Conservation (phyloP, 768 basidiomycete species). For the Erythrobasidium yunnanense region DNA sequence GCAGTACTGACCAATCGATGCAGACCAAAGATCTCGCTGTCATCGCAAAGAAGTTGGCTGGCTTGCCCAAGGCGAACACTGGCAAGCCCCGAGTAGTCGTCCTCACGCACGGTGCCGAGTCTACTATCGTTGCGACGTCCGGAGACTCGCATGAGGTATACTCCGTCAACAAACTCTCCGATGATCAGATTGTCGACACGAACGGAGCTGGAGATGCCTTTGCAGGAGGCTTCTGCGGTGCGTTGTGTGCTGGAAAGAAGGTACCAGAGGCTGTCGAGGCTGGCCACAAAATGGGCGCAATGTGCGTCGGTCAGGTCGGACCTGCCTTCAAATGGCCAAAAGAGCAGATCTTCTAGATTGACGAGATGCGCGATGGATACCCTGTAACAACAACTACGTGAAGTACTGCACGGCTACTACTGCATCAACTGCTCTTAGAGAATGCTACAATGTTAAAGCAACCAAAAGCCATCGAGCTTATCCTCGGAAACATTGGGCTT, state of each 20-base stretch:
- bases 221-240: slow-evolving; percentile 89
- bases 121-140: slow-evolving; percentile 63
- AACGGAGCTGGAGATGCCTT: slow-evolving; percentile 98
- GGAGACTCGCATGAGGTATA: slow-evolving; percentile 52
- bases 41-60: slow-evolving; percentile 67
- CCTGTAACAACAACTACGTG: neutral
- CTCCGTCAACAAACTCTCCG: slow-evolving; percentile 52
- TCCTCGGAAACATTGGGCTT: slow-evolving; percentile 8
- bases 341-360: slow-evolving; percentile 33
- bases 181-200: slow-evolving; percentile 75
- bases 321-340: slow-evolving; percentile 34
- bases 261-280: slow-evolving; percentile 66
- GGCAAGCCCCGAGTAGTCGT: slow-evolving; percentile 64
- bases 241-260: slow-evolving; percentile 62
- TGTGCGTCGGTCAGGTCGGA: slow-evolving; percentile 61
- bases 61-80: slow-evolving; percentile 59
- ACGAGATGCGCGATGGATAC: neutral
- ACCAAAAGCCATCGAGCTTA: slow-evolving; percentile 8
- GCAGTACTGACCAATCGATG: neutral
- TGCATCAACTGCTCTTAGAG: slow-evolving; percentile 3
- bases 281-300: slow-evolving; percentile 74
- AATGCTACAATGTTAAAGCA: too few species aligned
- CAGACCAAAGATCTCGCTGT: slow-evolving; percentile 54
- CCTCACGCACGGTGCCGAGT: slow-evolving; percentile 76
- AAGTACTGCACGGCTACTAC: neutral